phyloP scores from a whole-genome alignment of 257 asterid species.

The Mitragyna speciosa region DNA sequence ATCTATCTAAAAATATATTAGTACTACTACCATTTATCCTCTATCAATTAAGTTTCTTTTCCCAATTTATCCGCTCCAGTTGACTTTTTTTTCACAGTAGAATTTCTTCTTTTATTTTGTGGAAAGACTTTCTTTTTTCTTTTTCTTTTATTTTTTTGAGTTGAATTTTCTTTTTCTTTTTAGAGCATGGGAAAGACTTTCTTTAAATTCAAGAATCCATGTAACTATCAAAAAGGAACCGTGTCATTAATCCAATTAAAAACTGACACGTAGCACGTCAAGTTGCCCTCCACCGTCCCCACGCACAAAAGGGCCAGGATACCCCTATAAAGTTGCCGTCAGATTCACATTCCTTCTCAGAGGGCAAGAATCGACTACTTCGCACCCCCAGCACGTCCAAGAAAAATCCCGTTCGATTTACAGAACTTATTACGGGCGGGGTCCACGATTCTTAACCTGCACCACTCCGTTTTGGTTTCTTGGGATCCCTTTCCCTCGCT shows the following conservation, averaged over 20 bases:
- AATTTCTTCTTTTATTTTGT: too few species aligned
- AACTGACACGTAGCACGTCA: not conserved
- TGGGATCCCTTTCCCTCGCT: constrained; percentile 36
- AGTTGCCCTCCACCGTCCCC: not conserved
- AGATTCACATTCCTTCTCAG: not conserved
- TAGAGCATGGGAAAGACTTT: too few species aligned
- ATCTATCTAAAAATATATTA: too few species aligned
- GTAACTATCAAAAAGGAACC: not conserved
- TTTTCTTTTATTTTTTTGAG: too few species aligned
- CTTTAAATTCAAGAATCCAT: not conserved
- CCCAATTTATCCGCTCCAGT: too few species aligned
- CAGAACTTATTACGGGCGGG: not conserved
- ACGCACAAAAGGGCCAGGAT: too few species aligned
- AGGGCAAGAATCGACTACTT: constrained; percentile 19
- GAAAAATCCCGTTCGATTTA: too few species aligned
- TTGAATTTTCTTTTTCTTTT: too few species aligned
- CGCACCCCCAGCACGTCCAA: not conserved
- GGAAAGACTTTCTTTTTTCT: too few species aligned
- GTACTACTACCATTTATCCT: too few species aligned
- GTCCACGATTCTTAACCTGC: constrained; percentile 39
- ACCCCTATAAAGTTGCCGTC: constrained; percentile 15
- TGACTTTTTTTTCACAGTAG: too few species aligned
- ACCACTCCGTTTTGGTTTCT: constrained; percentile 35
- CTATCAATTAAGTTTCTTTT: too few species aligned
- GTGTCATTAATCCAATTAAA: not conserved